Evolutionary conservation across 2,329 filamentous ascomycete species (phyloP).

Genomic region (Cladosporium sp.): DNA sequence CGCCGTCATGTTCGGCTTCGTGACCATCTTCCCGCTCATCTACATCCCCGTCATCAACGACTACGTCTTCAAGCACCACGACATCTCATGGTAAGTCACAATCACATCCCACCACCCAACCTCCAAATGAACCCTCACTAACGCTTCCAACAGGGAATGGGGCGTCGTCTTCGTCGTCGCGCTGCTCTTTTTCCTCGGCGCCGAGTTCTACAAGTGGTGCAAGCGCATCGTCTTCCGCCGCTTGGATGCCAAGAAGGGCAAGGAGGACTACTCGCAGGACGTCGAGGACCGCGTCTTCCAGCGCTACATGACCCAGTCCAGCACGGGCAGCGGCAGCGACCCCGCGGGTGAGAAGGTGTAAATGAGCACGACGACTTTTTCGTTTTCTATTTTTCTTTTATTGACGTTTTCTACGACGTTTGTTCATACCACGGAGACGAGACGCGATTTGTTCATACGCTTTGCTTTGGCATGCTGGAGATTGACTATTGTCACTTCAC

Average conservation of each 20-base stretch:
- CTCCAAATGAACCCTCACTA: neutral
- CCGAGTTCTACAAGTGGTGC: conserved; percentile 61
- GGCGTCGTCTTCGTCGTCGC: conserved; percentile 57
- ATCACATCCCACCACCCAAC: neutral
- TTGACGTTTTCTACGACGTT: too few relatives aligned
- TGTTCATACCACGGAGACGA: too few relatives aligned
- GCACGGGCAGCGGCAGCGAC: conserved; percentile 5
- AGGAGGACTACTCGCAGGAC: conserved; percentile 8
- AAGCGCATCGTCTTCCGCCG: conserved; percentile 44
- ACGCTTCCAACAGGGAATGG: conserved; percentile 47
- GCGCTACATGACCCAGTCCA: conserved; percentile 11
- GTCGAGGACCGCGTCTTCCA: conserved; percentile 11
- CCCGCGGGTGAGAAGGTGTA: conserved; percentile 8
- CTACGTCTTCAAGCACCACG: conserved; percentile 58
- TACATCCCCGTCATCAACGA: conserved; percentile 65
- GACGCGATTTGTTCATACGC: too few relatives aligned
- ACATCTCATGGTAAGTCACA: conserved; percentile 49
- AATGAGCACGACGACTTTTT: neutral
- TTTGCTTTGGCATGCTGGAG: too few relatives aligned
- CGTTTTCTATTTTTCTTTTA: neutral
- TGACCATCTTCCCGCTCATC: conserved; percentile 41
- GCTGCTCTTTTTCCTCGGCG: conserved; percentile 56
- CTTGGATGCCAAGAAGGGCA: conserved; percentile 9
- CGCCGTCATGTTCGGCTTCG: conserved; percentile 38
- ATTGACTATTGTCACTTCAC: too few relatives aligned